phyloP scores from a whole-genome alignment of 306 rosid genomes.

The Prunus davidiana region DNA sequence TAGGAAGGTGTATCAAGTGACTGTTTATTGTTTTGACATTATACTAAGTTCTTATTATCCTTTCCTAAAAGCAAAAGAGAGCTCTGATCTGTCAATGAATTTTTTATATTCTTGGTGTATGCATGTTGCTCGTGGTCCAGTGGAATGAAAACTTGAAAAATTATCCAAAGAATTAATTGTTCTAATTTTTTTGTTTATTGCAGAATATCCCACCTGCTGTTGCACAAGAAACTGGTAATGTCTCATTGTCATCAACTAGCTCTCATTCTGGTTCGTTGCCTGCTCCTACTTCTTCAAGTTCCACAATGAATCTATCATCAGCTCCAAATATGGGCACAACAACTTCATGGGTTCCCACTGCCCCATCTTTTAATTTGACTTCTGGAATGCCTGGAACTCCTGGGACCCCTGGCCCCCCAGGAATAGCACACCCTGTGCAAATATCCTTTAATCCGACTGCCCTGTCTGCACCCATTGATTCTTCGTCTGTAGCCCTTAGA shows the following conservation, averaged over 20 bases:
- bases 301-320: slow-evolving; percentile 35
- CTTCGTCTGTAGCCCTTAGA: slow-evolving; percentile 48
- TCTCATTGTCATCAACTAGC: slow-evolving; percentile 41
- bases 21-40: neutral
- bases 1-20: neutral
- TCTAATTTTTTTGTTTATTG: slow-evolving; percentile 29
- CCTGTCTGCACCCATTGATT: slow-evolving; percentile 35
- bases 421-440: slow-evolving; percentile 44
- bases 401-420: slow-evolving; percentile 66
- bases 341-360: slow-evolving; percentile 50
- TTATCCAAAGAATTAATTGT: slow-evolving; percentile 7
- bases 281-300: slow-evolving; percentile 38
- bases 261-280: slow-evolving; percentile 38
- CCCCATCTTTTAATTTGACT: slow-evolving; percentile 41
- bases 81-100: neutral
- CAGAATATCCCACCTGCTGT: slow-evolving; percentile 43
- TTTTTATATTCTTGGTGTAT: neutral
- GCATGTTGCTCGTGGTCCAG: neutral
- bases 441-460: slow-evolving; percentile 37
- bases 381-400: slow-evolving; percentile 52
- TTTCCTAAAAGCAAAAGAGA: neutral
- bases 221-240: slow-evolving; percentile 42
- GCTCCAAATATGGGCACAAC: slow-evolving; percentile 48
- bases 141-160: neutral
- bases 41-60: neutral